Evolutionary conservation across 2,329 filamentous ascomycete genomes (phyloP).

Genomic region (Metarhizium rileyi): DNA sequence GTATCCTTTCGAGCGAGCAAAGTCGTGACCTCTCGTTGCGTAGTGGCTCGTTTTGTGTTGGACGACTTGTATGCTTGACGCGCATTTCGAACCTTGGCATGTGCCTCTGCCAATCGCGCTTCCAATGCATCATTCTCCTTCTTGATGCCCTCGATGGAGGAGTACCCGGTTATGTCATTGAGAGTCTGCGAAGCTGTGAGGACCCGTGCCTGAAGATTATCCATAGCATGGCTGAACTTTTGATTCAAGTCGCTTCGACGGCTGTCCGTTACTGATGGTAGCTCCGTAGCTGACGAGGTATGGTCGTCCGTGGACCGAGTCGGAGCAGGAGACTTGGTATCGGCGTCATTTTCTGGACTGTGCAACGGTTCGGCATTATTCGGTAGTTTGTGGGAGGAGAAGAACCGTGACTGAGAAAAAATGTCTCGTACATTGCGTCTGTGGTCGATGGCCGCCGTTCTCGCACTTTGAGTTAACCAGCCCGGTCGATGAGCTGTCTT

Average conservation of each 20-base stretch:
- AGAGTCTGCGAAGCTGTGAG: slow-evolving; percentile 79
- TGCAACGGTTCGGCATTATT: slow-evolving; percentile 5
- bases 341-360: not conserved
- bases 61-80: slow-evolving; percentile 75
- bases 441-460: slow-evolving; percentile 1
- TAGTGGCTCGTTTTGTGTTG: slow-evolving; percentile 71
- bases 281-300: slow-evolving; percentile 9
- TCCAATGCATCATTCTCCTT: slow-evolving; percentile 63
- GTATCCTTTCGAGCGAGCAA: slow-evolving; percentile 88
- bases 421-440: not conserved
- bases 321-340: not conserved
- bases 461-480: not conserved
- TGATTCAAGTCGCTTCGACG: slow-evolving; percentile 24
- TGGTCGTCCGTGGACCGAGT: slow-evolving; percentile 3
- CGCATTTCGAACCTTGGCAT: slow-evolving; percentile 57
- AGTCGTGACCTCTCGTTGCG: slow-evolving; percentile 91
- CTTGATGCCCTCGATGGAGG: slow-evolving; percentile 80
- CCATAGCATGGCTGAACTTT: slow-evolving; percentile 54
- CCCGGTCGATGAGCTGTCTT: not conserved
- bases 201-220: slow-evolving; percentile 75
- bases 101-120: slow-evolving; percentile 44
- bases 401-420: slow-evolving; percentile 12
- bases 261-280: slow-evolving; percentile 24
- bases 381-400: slow-evolving; percentile 18
- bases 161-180: slow-evolving; percentile 92